Evolutionary conservation across 2,329 filamentous ascomycete species (phyloP).

Genomic region (Xylariaceae sp.): DNA sequence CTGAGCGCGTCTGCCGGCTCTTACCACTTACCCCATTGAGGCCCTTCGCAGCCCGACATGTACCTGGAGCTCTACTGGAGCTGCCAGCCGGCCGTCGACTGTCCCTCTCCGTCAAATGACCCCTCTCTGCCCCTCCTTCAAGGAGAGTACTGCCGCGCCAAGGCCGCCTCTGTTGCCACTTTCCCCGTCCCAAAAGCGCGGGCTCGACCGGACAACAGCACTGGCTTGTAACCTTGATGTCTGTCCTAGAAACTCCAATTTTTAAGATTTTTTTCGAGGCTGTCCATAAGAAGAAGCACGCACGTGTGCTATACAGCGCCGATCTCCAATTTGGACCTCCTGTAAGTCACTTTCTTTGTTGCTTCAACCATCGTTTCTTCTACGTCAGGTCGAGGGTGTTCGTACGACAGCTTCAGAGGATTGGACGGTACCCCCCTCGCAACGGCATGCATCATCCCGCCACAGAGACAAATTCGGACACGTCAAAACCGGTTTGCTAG

Average conservation of each 20-base stretch:
- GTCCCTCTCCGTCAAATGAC: background rate
- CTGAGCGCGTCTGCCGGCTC: slow-evolving; percentile 21
- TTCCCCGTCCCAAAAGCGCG: background rate
- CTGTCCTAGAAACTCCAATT: slow-evolving; percentile 11
- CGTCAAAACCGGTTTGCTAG: too few species aligned
- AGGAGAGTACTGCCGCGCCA: background rate
- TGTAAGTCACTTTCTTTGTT: too few species aligned
- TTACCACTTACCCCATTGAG: slow-evolving; percentile 7
- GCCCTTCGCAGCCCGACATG: background rate
- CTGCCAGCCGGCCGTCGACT: background rate
- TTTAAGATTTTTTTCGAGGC: background rate
- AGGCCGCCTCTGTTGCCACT: background rate
- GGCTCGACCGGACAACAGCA: slow-evolving; percentile 9
- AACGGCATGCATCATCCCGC: too few species aligned
- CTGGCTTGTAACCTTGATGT: slow-evolving; percentile 4
- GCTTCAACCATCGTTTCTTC: too few species aligned
- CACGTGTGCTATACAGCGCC: background rate
- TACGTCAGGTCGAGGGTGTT: too few species aligned
- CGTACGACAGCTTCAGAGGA: too few species aligned
- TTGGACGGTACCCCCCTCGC: too few species aligned
- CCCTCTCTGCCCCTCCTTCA: background rate
- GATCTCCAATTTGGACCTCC: background rate
- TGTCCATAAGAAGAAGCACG: slow-evolving; percentile 1
- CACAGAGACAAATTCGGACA: too few species aligned
- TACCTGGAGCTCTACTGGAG: too few species aligned